Percentiles rank a stretch among this genome's conserved stretches.
Evolutionary conservation across 106 monocot genomes (phyloP).

Genomic region (Dioscorea dumetorum): DNA sequence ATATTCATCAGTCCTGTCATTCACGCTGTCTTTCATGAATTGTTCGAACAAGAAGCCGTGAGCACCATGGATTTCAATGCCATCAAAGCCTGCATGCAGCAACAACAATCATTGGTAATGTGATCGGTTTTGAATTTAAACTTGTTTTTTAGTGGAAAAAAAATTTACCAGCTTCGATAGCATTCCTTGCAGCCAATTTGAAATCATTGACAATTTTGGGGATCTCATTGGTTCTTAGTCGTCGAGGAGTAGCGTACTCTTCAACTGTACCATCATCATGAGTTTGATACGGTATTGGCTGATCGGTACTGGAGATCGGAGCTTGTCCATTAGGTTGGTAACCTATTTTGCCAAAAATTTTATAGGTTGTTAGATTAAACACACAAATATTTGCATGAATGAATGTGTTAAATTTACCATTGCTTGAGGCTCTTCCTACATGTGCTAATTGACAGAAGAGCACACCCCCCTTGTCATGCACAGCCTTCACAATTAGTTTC

Average conservation of each 20-base stretch:
- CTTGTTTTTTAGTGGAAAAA: not conserved
- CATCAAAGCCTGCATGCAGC: conserved; percentile 7
- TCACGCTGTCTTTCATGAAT: conserved; percentile 13
- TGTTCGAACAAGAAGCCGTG: conserved; percentile 7
- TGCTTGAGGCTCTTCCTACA: conserved; percentile 29
- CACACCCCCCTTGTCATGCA: conserved; percentile 43
- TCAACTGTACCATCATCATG: conserved; percentile 1
- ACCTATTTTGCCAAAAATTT: not conserved
- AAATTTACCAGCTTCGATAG: conserved; percentile 34
- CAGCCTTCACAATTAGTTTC: conserved; percentile 50
- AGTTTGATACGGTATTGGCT: not conserved
- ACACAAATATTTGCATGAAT: not conserved
- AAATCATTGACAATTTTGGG: conserved; percentile 30
- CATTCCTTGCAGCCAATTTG: conserved; percentile 39
- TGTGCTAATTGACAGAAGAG: conserved; percentile 55
- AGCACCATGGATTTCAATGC: conserved; percentile 13
- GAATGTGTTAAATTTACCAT: conserved; percentile 8
- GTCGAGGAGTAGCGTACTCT: conserved; percentile 26
- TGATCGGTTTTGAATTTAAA: not conserved
- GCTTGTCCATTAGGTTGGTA: conserved; percentile 32
- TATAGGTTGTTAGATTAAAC: not conserved
- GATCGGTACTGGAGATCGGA: conserved; percentile 32
- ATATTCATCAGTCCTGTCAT: conserved; percentile 13
- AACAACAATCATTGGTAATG: not conserved
- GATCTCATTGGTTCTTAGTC: conserved; percentile 26